Evolutionary conservation across 495 filamentous ascomycete species (phyloP), one percentile per base, ranked within the genome.

Genomic region (Trichoderma orchidacearum): DNA sequence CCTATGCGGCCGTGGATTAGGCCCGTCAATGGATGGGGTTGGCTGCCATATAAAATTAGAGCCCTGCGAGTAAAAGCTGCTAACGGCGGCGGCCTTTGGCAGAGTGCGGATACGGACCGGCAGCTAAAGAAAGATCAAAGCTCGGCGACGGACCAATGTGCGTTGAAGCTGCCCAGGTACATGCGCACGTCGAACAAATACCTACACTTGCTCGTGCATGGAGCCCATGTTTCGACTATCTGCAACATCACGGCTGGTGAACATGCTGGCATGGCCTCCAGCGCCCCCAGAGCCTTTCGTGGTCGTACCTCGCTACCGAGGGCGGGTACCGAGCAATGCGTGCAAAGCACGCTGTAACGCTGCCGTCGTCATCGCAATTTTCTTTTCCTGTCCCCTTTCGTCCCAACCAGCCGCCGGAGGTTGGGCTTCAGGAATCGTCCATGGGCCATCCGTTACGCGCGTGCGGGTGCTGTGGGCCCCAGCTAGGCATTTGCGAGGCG

Each of bases 11-110:
- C 41, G n/a, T 48, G 41, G 21, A 17, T 25, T 18, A 48, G 41
- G 41, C 41, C 41, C 27, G 41, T 48, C 41, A 27, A 25, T 48
- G 41, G 41, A 48, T 23, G 41, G 41, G 41, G 41, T 48, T 48
- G 41, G 41, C 41, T 48, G 41, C 41, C 41, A 48, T 48, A 48
- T 48, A 27, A 48, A 48, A 48, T 48, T 48, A 48, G 41, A 48
- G 41, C 27, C n/a, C n/a, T n/a, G n/a, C n/a, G n/a, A n/a, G 41
- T 23, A 48, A 27, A 48, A 48, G 41, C 21, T 27, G 41, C 41
- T 48, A 48, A 23, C 32, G 32, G n/a, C 41, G 41, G 41, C 41
- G 21, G 21, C 27, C 41, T 48, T 48, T 23, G 41, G 41, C 5
- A 48, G 23, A 23, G 41, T 25, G 41, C 21, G 41, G 41, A 48